Evolutionary conservation across 768 basidiomycete genomes (phyloP), one percentile per base, ranked within the genome.

Genomic region (Russula sp.): DNA sequence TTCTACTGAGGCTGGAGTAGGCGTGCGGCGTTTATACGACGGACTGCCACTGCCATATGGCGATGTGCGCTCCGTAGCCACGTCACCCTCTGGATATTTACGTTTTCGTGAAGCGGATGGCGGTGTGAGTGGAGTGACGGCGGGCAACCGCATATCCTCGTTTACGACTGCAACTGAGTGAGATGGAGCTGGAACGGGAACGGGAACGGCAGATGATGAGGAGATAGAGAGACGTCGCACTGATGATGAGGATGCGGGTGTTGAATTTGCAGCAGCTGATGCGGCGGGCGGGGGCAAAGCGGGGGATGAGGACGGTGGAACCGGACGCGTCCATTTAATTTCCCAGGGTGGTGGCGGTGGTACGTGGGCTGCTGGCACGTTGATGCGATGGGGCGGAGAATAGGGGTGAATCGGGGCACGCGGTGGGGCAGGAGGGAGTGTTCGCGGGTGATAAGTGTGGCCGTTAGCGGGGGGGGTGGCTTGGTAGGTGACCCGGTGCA

Each of bases 311-410:
- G 58, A n/a, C 4, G 58, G n/a, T 8, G 63, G 46, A 28, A 60
- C 58, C 32, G 68, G 71, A 59, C 76, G 74, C 64, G 75, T 59
- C 73, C 65, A 66, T 65, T 73, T 57, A 61, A 63, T 20, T 11
- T 75, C 71, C 76, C 76, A 77, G 2, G 77, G 76, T 16, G 76
- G 77, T 8, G 77, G 73, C 0, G 77, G 76, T 3, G 79, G 79
- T 59, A 73, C 52, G 32, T 70, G 69, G n/a, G 55, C 55, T 0
- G 66, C 60, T 13, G 67, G 49, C 6, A 28, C 59, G 6, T 62
- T 53, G 3, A 65, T 58, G 3, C 63, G 54, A 30, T 51, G 60
- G 2, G 69, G 52, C 4, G 67, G 50, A 46, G 59, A 66, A 24
- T 42, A 60, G 5, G 66, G 48, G 22, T 68, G 68, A 56, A 51